Percentiles rank a stretch among this genome's conserved stretches.
Evolutionary conservation across 2,329 filamentous ascomycete genomes (phyloP).

Genomic region (Colletotrichum camelliae): DNA sequence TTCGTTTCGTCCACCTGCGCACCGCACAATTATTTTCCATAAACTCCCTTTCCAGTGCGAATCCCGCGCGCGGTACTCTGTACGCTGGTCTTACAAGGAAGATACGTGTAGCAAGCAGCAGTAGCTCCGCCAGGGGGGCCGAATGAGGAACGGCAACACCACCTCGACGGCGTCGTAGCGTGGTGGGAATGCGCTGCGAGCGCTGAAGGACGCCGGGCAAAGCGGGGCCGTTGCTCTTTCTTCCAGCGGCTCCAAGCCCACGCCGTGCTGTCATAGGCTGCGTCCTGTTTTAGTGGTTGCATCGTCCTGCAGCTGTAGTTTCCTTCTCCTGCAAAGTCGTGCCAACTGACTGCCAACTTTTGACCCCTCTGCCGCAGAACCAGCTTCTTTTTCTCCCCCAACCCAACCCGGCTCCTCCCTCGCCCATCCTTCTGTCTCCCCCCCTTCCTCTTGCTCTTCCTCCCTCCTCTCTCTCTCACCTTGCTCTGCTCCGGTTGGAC

Average conservation of each 20-base stretch:
- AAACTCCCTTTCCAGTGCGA: not conserved
- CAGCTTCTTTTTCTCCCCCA: not conserved
- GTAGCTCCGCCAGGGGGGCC: conserved; percentile 7
- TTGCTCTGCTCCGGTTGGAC: not conserved
- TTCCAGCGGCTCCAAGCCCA: not conserved
- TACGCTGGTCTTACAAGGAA: not conserved
- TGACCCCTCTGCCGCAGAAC: not conserved
- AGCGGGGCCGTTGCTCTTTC: not conserved
- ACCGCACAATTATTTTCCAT: not conserved
- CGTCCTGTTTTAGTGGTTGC: conserved; percentile 7
- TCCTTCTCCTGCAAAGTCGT: conserved; percentile 15
- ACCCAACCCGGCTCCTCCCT: not conserved
- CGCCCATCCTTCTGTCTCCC: not conserved
- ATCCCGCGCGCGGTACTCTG: not conserved
- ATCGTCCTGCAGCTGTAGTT: conserved; percentile 12
- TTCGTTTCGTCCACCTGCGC: not conserved
- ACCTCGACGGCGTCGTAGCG: not conserved
- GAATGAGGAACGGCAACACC: conserved; percentile 7
- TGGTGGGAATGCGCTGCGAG: not conserved
- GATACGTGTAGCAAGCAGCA: conserved; percentile 3
- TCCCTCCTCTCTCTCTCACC: not conserved
- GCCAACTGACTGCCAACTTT: conserved; percentile 19
- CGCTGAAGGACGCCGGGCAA: conserved; percentile 5
- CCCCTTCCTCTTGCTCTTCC: not conserved
- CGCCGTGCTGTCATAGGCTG: not conserved